Evolutionary conservation across 495 filamentous ascomycete genomes (phyloP).

Genomic region (Stereocaulon alpinum): DNA sequence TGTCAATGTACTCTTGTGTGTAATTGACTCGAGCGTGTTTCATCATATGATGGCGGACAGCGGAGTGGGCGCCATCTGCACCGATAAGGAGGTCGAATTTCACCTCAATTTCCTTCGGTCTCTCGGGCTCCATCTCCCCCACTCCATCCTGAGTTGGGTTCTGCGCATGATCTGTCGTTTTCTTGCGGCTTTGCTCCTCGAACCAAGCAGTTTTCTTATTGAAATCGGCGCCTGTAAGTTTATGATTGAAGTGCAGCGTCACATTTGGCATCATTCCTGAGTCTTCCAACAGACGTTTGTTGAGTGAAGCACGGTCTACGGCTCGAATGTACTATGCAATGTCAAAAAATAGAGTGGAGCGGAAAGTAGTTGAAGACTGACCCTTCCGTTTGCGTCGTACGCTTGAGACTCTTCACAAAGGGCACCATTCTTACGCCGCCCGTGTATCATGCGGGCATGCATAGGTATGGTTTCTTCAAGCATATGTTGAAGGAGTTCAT

Average conservation of each 20-base stretch:
- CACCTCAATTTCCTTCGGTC: constrained; percentile 54
- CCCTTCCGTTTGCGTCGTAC: constrained; percentile 84
- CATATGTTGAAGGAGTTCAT: constrained; percentile 60
- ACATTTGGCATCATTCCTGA: constrained; percentile 77
- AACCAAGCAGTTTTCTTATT: constrained; percentile 75
- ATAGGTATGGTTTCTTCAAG: constrained; percentile 77
- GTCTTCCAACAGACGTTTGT: constrained; percentile 76
- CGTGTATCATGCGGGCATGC: constrained; percentile 96
- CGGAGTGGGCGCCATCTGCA: constrained; percentile 92
- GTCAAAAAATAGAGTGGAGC: constrained; percentile 10
- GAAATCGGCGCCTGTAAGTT: constrained; percentile 81
- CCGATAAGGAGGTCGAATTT: constrained; percentile 88
- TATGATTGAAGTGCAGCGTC: constrained; percentile 82
- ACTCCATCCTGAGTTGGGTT: constrained; percentile 17
- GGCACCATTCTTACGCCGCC: constrained; percentile 48
- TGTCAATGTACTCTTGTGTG: constrained; percentile 91
- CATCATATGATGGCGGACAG: constrained; percentile 85
- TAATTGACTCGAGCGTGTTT: constrained; percentile 83
- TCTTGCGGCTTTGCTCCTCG: constrained; percentile 41
- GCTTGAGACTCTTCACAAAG: constrained; percentile 70
- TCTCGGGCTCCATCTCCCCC: constrained; percentile 13
- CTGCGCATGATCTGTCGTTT: constrained; percentile 25
- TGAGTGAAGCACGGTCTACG: constrained; percentile 70
- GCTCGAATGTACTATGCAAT: constrained; percentile 37
- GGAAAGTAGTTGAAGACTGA: constrained; percentile 30